These are phyloP conservation scores for Stachybotrys chlorohalonatus DNA, from an alignment of 2,329 filamentous ascomycete species.

Conservation along the genomic window DNA sequence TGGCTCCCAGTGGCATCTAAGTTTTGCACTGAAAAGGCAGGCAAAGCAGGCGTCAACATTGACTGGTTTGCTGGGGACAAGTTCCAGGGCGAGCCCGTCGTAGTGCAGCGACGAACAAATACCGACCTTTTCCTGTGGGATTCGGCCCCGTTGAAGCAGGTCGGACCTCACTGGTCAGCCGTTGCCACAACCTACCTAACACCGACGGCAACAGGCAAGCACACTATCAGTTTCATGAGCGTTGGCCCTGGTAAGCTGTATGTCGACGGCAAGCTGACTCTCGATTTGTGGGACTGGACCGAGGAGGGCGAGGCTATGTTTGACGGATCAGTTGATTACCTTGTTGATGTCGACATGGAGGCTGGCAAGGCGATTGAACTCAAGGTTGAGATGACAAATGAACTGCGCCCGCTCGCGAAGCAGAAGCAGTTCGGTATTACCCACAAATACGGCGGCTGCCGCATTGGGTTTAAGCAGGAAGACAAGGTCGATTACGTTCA, in stretches of 20 bases:
- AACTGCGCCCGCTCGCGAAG: slow-evolving; percentile 51
- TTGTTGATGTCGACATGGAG: slow-evolving; percentile 51
- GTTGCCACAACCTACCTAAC: slow-evolving; percentile 52
- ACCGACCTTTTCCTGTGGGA: slow-evolving; percentile 65
- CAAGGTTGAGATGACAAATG: slow-evolving; percentile 42
- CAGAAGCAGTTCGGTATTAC: slow-evolving; percentile 47
- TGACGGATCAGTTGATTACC: slow-evolving; percentile 55
- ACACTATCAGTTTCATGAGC: slow-evolving; percentile 59
- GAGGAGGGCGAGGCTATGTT: slow-evolving; percentile 65
- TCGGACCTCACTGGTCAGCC: slow-evolving; percentile 56
- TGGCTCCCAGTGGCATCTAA: slow-evolving; percentile 17
- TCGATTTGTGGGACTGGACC: slow-evolving; percentile 62
- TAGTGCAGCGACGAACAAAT: slow-evolving; percentile 50
- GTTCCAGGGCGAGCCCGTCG: slow-evolving; percentile 47
- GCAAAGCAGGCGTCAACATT: slow-evolving; percentile 51
- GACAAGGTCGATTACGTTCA: slow-evolving; percentile 53
- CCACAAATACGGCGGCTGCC: slow-evolving; percentile 61
- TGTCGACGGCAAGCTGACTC: slow-evolving; percentile 47
- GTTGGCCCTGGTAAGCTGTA: slow-evolving; percentile 56
- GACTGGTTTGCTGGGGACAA: slow-evolving; percentile 58
- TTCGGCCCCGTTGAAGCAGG: slow-evolving; percentile 50
- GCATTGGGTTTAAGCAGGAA: slow-evolving; percentile 62
- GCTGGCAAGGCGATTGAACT: slow-evolving; percentile 52
- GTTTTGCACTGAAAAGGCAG: slow-evolving; percentile 25
- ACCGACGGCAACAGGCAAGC: slow-evolving; percentile 48